phyloP scores from a whole-genome alignment of 768 basidiomycete species.

The Trametopsis cervina region DNA sequence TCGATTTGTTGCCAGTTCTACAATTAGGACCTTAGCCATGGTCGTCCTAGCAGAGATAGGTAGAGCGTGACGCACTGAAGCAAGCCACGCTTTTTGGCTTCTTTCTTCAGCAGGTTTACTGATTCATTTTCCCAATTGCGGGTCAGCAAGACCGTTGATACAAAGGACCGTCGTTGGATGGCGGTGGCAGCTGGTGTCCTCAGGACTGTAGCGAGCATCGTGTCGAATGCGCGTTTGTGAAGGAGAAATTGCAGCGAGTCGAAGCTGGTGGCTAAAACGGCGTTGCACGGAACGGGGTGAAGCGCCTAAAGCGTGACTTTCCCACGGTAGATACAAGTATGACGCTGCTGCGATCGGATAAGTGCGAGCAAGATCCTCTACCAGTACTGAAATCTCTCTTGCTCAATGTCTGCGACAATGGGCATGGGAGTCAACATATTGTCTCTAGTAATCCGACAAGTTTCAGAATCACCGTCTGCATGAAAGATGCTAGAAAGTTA shows the following conservation, averaged over 20 bases:
- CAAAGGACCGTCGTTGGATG: slow-evolving; percentile 30
- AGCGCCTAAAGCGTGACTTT: too few species aligned
- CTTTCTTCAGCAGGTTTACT: slow-evolving; percentile 41
- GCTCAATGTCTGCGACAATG: too few species aligned
- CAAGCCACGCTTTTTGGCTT: slow-evolving; percentile 50
- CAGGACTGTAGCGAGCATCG: slow-evolving; percentile 20
- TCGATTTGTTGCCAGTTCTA: slow-evolving; percentile 56
- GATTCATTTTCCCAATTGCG: slow-evolving; percentile 49
- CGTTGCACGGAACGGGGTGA: background rate
- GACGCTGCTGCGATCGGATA: background rate
- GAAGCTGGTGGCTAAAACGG: too few species aligned
- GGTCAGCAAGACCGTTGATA: slow-evolving; percentile 50
- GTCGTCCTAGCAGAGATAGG: slow-evolving; percentile 5
- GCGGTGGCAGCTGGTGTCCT: slow-evolving; percentile 17
- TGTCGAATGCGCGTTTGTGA: background rate
- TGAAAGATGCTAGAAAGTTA: too few species aligned
- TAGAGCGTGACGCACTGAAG: slow-evolving; percentile 34
- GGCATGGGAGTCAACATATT: too few species aligned
- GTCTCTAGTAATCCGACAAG: too few species aligned
- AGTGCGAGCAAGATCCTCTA: too few species aligned
- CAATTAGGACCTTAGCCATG: background rate
- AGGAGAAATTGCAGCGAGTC: too few species aligned
- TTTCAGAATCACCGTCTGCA: too few species aligned
- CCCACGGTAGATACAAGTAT: too few species aligned
- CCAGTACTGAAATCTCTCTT: too few species aligned